A percentile compares a stretch with the other conserved stretches of the same genome.
Evolutionary conservation across 192 early-diverging fungal genomes (phyloP).

Genomic region (Rhizoclosmatium sp.): DNA sequence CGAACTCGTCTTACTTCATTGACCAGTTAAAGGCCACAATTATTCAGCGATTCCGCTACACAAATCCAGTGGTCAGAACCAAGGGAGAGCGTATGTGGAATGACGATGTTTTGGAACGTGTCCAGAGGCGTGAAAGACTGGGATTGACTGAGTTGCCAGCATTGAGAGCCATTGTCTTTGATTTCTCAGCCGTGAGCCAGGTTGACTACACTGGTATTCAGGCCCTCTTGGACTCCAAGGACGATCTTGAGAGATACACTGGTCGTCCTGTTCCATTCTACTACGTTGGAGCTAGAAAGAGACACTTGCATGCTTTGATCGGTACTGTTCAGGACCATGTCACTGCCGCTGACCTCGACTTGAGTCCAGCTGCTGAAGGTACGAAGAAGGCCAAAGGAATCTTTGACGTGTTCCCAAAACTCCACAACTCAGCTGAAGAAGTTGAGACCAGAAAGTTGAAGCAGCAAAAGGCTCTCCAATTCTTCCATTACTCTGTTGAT

Average conservation of each 20-base stretch:
- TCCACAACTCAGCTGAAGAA: background rate
- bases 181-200: slow-evolving; percentile 78
- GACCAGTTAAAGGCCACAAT: slow-evolving; percentile 40
- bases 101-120: slow-evolving; percentile 49
- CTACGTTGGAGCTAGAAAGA: slow-evolving; percentile 56
- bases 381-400: background rate
- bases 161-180: slow-evolving; percentile 79
- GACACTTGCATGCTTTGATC: slow-evolving; percentile 31
- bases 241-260: slow-evolving; percentile 63
- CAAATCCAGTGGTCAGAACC: slow-evolving; percentile 2
- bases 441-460: background rate
- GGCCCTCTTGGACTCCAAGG: slow-evolving; percentile 71
- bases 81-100: slow-evolving; percentile 45
- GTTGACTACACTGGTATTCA: slow-evolving; percentile 85
- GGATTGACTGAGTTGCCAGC: slow-evolving; percentile 25
- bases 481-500: slow-evolving; percentile 13
- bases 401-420: background rate
- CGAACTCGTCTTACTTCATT: slow-evolving; percentile 69
- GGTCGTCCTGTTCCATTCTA: slow-evolving; percentile 58
- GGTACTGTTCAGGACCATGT: background rate
- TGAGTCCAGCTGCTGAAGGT: background rate
- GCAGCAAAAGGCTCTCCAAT: background rate
- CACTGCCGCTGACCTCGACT: background rate
- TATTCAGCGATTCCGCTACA: slow-evolving; percentile 33
- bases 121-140: background rate